Evolutionary conservation across 1,284 basidiomycete genomes (phyloP).

Genomic region (Hypsizygus ulmarius): DNA sequence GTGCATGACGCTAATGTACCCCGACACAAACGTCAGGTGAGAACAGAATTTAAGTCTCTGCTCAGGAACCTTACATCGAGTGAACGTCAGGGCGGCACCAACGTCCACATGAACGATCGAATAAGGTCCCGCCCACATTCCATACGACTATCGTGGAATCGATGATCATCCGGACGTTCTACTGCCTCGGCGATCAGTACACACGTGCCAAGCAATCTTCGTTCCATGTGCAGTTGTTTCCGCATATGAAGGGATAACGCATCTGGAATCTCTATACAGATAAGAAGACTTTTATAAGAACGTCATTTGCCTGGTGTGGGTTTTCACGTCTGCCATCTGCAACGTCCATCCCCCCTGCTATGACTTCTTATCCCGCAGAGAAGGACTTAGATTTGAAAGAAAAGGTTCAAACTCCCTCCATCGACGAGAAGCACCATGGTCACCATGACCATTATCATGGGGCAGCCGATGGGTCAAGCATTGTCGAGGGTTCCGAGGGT

Average conservation of each 20-base stretch:
- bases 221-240: slow-evolving; percentile 10
- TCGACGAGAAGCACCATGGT: slow-evolving; percentile 28
- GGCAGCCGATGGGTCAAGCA: slow-evolving; percentile 19
- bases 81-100: too few species aligned
- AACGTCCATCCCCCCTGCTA: slow-evolving; percentile 16
- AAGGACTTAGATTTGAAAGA: slow-evolving; percentile 18
- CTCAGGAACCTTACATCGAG: too few species aligned
- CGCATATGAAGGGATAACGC: slow-evolving; percentile 5
- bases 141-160: neutral
- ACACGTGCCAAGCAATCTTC: neutral
- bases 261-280: slow-evolving; percentile 8
- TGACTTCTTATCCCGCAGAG: slow-evolving; percentile 22
- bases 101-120: too few species aligned
- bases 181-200: neutral
- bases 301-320: slow-evolving; percentile 1
- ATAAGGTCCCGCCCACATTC: too few species aligned
- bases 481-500: slow-evolving; percentile 43
- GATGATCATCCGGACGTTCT: neutral
- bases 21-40: too few species aligned
- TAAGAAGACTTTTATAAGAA: slow-evolving; percentile 10
- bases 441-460: slow-evolving; percentile 15
- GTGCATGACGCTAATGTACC: too few species aligned
- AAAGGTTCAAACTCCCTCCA: slow-evolving; percentile 18
- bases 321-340: slow-evolving; percentile 3
- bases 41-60: too few species aligned